Base-by-base conservation (phyloP, 169 alveolate genomes). In the Plasmodium reichenowi region DNA sequence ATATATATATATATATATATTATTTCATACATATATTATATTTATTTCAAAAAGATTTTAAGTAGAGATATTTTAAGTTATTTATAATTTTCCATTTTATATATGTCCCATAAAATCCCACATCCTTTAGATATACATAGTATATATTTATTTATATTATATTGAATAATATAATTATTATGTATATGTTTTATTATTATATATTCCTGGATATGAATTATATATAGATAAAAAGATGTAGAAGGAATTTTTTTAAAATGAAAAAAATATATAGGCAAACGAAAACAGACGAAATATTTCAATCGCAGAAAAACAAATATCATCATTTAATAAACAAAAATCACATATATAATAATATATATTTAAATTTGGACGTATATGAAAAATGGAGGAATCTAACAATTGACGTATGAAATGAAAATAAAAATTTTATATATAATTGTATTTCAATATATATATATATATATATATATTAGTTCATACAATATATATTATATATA, bases 261-360 rank as follows among this genome's bases (percentile, higher is more conserved):
- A 76, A 76, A 76, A 76, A 76, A 76, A 76, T 63, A 76, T 76
- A 76, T 32, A 76, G 68, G 76, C 78, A 63, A 76, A 76, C 78
- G 47, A 76, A 76, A 76, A 76, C 89, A 66, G 89, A 76, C 59
- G 89, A 76, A 52, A 76, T 76, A 63, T 76, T 76, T 76, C 75
- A 76, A 47, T 60, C 89, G 20, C 89, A 76, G 29, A 76, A 76
- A 76, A 76, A 76, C 52, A 76, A 64, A 24, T 76, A 76, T 58
- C 72, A 32, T 48, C 89, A 76, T 76, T 24, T 76, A 68, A 76
- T 76, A 64, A 76, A 66, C 78, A 76, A 76, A 76, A 76, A 76
- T 52, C 62, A 76, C 9, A 76, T 76, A 22, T 63, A 76, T 60
- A 76, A 76, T 13, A 76, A 76, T 45, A 64, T 76, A 6, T 76